Evolutionary conservation across 176 grass and related monocot genomes (phyloP), one percentile per base, ranked within the genome.

Genomic region (Juncus effusus): DNA sequence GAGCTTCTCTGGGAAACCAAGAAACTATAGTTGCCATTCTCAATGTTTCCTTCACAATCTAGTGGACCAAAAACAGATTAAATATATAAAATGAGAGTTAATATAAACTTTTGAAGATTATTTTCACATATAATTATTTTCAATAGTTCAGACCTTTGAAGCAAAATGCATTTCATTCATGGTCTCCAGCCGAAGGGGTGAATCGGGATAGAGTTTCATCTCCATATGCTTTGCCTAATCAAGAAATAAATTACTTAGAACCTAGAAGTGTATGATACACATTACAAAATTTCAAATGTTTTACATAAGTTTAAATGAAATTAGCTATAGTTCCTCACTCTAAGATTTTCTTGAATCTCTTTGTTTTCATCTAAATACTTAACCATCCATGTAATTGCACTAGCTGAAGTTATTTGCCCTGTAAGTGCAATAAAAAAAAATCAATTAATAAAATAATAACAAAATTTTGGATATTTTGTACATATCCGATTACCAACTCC

Each of bases 1-100:
- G 80, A 60, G 87, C 88, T n/a, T 88, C 85, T 72, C 93, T 86
- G 39, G 93, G 93, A 63, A 96, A 96, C 93, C 93, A 96, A 76
- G 93, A 91, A 60, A 96, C 93, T 19, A 96, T 86, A 2, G 88
- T 89, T 36, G 85, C 88, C 85, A 91, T 84, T 82, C 93, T 89
- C 2, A 91, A 36, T 1, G 88, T 86, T 67, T 97, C 93, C 82
- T 97, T 97, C 62, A 96, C 87, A 12, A 82, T 67, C 82, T 90
- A 56, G 7, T 37, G 39, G 7, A 11, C 0, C 5, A 54, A 53
- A 59, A 51, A 1, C 56, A 54, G 10, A 63, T 36, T 62, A 40
- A 65, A 8, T 6, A 40, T 47, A 1, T 38, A 19, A 63, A 37
- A 42, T 39, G 37, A 65, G 19, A 9, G 37, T 54, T 70, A 38